Evolutionary conservation across 2,329 filamentous ascomycete species (phyloP), one percentile per base, ranked within the genome.

Genomic region (Botrytis squamosa): DNA sequence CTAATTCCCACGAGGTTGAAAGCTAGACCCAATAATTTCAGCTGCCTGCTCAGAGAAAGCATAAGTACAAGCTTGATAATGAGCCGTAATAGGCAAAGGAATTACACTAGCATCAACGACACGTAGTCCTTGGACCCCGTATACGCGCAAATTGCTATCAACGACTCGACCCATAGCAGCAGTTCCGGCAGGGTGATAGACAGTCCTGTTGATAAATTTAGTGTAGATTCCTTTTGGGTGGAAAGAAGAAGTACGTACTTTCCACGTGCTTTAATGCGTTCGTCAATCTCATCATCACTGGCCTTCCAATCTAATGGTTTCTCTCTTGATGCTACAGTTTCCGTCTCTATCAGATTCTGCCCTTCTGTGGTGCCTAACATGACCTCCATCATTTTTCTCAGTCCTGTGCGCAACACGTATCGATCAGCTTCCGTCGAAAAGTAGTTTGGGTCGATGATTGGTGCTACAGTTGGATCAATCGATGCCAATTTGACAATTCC

Each of bases 381-480:
- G 7, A 38, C 52, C 4, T 70, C 52, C 67, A 60, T 70, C 4
- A 44, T 42, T 14, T 57, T 70, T 33, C 38, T 60, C 22, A 63
- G 4, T n/a, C 65, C 71, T 14, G 33, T 29, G 20, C 71, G 71
- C 18, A 73, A 29, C 8, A 63, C 40, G 9, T 46, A 59, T 33
- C 40, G 55, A 63, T 70, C 71, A 25, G 55, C 55, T 42, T 70
- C 55, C 1, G 71, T 70, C 33, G 65, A 59, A 22, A 36, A 64
- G 36, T 60, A 73, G 29, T 73, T 70, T 7, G 36, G 49, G 25
- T 73, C 65, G 40, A 70, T 73, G 42, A 76, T 42, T 40, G 40
- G 71, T 36, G 71, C n/a, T 36, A 4, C 55, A 3, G 25, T 46
- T 7, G 64, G 71, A 33, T 73, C 52, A 60, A 22, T 70, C 1